phyloP scores from a whole-genome alignment of 441 rosid species.

The Macaranga tanarius region DNA sequence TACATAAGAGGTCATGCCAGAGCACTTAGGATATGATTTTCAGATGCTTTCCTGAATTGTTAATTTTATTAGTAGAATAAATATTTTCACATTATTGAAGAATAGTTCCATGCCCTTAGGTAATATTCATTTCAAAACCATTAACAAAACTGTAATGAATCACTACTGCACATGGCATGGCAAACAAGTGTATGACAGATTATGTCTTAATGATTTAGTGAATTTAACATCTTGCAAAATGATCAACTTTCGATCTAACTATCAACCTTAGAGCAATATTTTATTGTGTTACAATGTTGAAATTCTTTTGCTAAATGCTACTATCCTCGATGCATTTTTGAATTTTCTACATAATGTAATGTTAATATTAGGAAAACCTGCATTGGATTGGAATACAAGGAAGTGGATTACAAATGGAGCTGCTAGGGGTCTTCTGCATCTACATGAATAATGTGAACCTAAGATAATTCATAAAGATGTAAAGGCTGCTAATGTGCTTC shows the following conservation, averaged over 20 bases:
- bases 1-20: too few relatives aligned
- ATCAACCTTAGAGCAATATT: too few relatives aligned
- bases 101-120: neutral
- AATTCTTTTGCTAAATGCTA: too few relatives aligned
- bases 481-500: slow-evolving; percentile 81
- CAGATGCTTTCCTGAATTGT: too few relatives aligned
- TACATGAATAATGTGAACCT: slow-evolving; percentile 92
- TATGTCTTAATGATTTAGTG: too few relatives aligned
- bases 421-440: slow-evolving; percentile 74
- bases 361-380: slow-evolving; percentile 54
- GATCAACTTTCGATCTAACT: too few relatives aligned
- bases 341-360: neutral
- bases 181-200: neutral
- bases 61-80: too few relatives aligned
- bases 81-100: neutral
- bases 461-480: slow-evolving; percentile 90
- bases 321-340: slow-evolving; percentile 3
- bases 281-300: neutral
- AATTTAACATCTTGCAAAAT: too few relatives aligned
- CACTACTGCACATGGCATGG: neutral
- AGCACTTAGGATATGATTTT: too few relatives aligned
- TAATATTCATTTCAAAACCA: neutral
- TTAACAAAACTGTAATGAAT: neutral
- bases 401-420: slow-evolving; percentile 85
- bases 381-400: slow-evolving; percentile 81